Conservation (phyloP, 805 yeast species). For the Kurtzmaniella cleridarum region DNA sequence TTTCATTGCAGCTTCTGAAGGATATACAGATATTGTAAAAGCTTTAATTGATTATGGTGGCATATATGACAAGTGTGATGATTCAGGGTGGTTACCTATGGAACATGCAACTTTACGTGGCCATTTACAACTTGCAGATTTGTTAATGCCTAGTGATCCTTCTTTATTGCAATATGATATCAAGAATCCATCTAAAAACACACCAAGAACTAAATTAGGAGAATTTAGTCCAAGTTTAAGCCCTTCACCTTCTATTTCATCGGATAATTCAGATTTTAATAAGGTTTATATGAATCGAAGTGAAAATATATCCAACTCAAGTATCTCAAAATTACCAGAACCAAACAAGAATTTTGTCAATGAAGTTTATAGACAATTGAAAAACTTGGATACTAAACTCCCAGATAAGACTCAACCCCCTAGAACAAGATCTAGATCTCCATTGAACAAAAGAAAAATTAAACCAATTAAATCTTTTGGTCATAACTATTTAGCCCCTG, state of each 20-base stretch:
- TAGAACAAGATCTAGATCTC: slow-evolving; percentile 16
- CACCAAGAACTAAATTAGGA: slow-evolving; percentile 12
- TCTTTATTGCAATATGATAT: slow-evolving; percentile 31
- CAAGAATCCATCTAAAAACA: slow-evolving; percentile 30
- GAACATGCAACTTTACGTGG: slow-evolving; percentile 94
- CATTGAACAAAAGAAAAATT: slow-evolving; percentile 17
- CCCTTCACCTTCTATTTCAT: neutral
- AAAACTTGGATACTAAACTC: slow-evolving; percentile 13
- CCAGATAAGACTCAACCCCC: slow-evolving; percentile 7
- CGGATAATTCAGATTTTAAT: neutral
- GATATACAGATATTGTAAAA: slow-evolving; percentile 53
- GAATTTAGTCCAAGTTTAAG: neutral
- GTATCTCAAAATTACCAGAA: slow-evolving; percentile 35
- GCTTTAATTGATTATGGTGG: slow-evolving; percentile 52
- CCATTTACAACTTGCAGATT: slow-evolving; percentile 63
- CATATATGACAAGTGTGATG: slow-evolving; percentile 54
- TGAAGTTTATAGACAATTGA: slow-evolving; percentile 37
- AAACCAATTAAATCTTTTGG: slow-evolving; percentile 80
- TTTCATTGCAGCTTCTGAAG: slow-evolving; percentile 86
- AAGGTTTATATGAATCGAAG: neutral
- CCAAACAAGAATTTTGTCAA: slow-evolving; percentile 23
- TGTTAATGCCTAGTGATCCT: slow-evolving; percentile 46
- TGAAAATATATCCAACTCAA: slow-evolving; percentile 19
- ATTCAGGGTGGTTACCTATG: slow-evolving; percentile 95
- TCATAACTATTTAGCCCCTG: slow-evolving; percentile 60